Evolutionary conservation across 768 basidiomycete species (phyloP), one percentile per base, ranked within the genome.

Genomic region (Fomitopsis serialis): DNA sequence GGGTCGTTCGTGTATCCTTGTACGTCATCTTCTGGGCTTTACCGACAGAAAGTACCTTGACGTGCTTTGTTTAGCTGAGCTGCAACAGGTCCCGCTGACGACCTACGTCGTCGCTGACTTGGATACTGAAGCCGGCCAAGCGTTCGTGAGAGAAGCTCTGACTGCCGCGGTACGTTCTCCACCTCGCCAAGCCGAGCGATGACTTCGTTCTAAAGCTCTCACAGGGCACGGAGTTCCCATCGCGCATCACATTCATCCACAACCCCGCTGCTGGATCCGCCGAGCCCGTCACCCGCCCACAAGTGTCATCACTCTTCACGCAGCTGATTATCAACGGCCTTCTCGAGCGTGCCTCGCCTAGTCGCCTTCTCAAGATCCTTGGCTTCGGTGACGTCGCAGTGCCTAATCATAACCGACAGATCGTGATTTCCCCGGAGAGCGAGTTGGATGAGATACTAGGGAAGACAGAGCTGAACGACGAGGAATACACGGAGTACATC

Each of bases 171-270:
- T 93, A 64, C 40, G 77, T 68, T 4, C 32, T 5, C 27, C 54
- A 15, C 48, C 34, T 5, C 6, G 42, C 42, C 17, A 8, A 23
- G 15, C 42, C 17, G 17, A 23, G 15, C 42, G 42, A 17, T 7
- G n/a, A 15, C 17, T 15, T 42, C 15, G 22, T 42, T 21, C 37
- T 45, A 10, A 37, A 35, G 24, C 13, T 2, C 54, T 35, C 59
- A 87, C 84, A 70, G 37, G 37, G 68, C 7, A 55, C 66, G 2
- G 72, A 72, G 1, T 73, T 77, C 2, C 73, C 66, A 36, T 75
- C 78, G 8, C 84, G 93, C 27, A 48, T 92, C n/a, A 75, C 84
- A 0, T 88, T 95, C 66, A 70, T 95, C 29, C 91, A 93, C 66
- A 85, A 89, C 54, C 85, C 92, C 1, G 55, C 69, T 8, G 50